Conservation (phyloP, 1,139 yeast species). For the Diutina pseudorugosa region DNA sequence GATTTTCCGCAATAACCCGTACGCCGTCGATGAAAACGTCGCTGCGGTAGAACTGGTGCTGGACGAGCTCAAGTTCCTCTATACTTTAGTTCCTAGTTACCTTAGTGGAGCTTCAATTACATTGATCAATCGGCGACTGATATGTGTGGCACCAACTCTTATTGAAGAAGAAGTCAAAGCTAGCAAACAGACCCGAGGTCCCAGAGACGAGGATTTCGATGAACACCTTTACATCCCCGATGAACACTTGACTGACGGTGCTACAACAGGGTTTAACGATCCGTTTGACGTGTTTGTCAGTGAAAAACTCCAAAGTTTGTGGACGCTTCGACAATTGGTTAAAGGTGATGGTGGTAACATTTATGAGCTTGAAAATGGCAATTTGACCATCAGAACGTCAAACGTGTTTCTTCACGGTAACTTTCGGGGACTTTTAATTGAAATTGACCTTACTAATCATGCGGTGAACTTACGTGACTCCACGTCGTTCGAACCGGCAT, state of each 20-base stretch:
- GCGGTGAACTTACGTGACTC: neutral
- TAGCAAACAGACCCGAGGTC: neutral
- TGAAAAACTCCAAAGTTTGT: constrained; percentile 54
- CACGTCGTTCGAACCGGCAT: neutral
- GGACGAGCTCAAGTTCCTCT: constrained; percentile 33
- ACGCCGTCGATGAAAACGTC: constrained; percentile 13
- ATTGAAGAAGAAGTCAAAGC: constrained; percentile 16
- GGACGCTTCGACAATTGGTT: constrained; percentile 62
- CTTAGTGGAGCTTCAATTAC: constrained; percentile 39
- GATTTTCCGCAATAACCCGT: constrained; percentile 50
- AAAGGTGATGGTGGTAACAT: constrained; percentile 69
- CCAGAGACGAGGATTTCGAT: constrained; percentile 5
- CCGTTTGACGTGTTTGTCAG: constrained; percentile 36
- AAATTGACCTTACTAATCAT: neutral
- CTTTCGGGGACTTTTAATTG: constrained; percentile 15
- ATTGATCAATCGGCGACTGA: constrained; percentile 36
- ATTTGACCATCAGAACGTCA: constrained; percentile 42
- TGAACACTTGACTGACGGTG: constrained; percentile 28
- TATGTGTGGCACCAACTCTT: constrained; percentile 29
- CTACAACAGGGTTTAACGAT: constrained; percentile 38
- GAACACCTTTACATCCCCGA: constrained; percentile 22
- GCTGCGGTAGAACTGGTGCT: constrained; percentile 15
- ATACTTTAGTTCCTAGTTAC: constrained; percentile 46
- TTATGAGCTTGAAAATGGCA: constrained; percentile 39
- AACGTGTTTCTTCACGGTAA: constrained; percentile 66